A percentile compares a stretch with the other conserved stretches of the same genome.
phyloP scores from a whole-genome alignment of 2,329 filamentous ascomycete genomes.

The Zasmidium cellare region DNA sequence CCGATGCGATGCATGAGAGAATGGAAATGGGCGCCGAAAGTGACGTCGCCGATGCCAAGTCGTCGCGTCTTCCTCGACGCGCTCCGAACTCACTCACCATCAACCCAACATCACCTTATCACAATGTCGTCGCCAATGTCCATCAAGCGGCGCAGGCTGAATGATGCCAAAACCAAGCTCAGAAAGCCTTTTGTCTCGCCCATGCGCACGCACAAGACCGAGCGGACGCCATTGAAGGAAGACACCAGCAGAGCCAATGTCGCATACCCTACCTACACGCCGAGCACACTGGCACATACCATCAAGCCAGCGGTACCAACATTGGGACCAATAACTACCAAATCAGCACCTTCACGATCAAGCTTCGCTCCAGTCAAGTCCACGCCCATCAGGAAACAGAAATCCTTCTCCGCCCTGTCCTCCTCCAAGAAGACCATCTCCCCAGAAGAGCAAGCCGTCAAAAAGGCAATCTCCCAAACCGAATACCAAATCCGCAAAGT shows the following conservation, averaged over 20 bases:
- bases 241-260: conserved; percentile 16
- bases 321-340: neutral
- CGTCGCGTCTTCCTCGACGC: neutral
- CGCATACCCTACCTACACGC: conserved; percentile 21
- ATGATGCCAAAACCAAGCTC: conserved; percentile 58
- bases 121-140: conserved; percentile 23
- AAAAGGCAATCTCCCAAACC: conserved; percentile 27
- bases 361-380: conserved; percentile 19
- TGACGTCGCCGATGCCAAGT: neutral
- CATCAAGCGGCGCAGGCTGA: conserved; percentile 63
- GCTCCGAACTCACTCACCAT: neutral
- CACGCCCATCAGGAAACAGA: conserved; percentile 38
- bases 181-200: conserved; percentile 73
- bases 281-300: conserved; percentile 33
- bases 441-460: conserved; percentile 26
- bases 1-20: too few species aligned
- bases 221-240: conserved; percentile 17
- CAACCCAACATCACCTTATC: neutral
- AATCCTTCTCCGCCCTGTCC: conserved; percentile 24
- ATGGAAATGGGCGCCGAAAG: too few species aligned
- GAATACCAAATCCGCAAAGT: conserved; percentile 41
- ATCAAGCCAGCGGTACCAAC: conserved; percentile 10
- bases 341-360: neutral
- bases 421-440: conserved; percentile 21
- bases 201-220: conserved; percentile 50